These are phyloP conservation scores for Tephrocybe rancida DNA, from an alignment of 768 basidiomycete genomes.

Conservation along the genomic window DNA sequence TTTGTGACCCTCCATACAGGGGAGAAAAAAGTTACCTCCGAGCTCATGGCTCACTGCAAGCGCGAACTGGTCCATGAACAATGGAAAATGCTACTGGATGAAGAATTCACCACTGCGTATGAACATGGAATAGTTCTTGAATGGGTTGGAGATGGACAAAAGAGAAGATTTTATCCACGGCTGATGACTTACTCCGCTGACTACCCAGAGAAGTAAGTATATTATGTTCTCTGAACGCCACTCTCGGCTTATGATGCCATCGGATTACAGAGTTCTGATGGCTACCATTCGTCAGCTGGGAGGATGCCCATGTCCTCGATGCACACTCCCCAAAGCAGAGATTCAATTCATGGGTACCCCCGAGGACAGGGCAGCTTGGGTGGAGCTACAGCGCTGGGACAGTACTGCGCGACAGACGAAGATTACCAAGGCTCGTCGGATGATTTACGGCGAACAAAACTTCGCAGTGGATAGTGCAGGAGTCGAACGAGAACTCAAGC, in stretches of 20 bases:
- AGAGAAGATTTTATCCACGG: slow-evolving; percentile 23
- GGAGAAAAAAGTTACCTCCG: background rate
- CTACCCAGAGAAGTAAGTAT: slow-evolving; percentile 33
- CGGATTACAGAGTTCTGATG: background rate
- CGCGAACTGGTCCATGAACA: slow-evolving; percentile 23
- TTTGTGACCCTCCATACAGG: background rate
- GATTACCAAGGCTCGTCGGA: background rate
- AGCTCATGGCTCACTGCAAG: slow-evolving; percentile 25
- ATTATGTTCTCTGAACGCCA: background rate
- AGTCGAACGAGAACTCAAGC: background rate
- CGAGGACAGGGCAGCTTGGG: background rate
- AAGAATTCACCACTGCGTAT: slow-evolving; percentile 27
- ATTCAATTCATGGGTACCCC: background rate
- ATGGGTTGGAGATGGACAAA: too few species aligned
- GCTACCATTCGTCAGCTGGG: background rate
- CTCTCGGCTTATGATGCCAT: background rate
- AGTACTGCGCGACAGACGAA: background rate
- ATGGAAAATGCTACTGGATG: slow-evolving; percentile 26
- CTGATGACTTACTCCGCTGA: slow-evolving; percentile 34
- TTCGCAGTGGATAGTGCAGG: background rate
- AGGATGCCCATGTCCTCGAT: background rate
- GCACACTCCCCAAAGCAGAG: background rate
- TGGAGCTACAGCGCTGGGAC: background rate
- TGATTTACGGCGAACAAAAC: background rate
- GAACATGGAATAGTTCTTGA: slow-evolving; percentile 29